These are phyloP conservation scores for Hsuehochloa calcarea DNA, from an alignment of 176 grass and related monocot species.

Conservation along the genomic window DNA sequence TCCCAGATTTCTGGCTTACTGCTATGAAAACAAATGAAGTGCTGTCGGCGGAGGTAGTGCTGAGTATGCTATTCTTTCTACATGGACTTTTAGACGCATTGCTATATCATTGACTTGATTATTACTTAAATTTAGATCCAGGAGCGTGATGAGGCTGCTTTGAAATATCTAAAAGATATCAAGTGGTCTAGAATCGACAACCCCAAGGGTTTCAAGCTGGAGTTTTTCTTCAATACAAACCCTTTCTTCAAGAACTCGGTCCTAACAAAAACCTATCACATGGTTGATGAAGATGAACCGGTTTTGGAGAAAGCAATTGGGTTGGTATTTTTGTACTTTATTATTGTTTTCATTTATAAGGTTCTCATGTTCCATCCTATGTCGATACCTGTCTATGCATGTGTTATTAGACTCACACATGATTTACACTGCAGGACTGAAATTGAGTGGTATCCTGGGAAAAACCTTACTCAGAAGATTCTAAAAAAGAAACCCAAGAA, in stretches of 20 bases:
- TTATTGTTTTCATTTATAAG: not conserved
- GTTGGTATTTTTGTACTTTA: constrained; percentile 28
- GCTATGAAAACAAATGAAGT: constrained; percentile 90
- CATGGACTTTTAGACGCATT: not conserved
- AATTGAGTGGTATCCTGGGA: constrained; percentile 85
- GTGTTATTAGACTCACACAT: not conserved
- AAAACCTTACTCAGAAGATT: constrained; percentile 84
- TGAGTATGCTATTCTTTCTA: not conserved
- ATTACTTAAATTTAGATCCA: constrained; percentile 59
- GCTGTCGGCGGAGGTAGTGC: constrained; percentile 64
- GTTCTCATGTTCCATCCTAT: not conserved
- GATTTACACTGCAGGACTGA: constrained; percentile 55
- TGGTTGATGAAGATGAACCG: constrained; percentile 90
- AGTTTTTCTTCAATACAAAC: constrained; percentile 87
- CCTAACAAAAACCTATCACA: constrained; percentile 84
- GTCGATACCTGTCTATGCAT: not conserved
- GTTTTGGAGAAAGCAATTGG: constrained; percentile 91
- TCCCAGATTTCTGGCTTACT: constrained; percentile 94
- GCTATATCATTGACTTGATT: not conserved
- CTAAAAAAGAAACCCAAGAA: constrained; percentile 95
- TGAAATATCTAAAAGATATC: constrained; percentile 92
- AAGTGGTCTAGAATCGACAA: constrained; percentile 74
- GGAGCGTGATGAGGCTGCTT: constrained; percentile 64
- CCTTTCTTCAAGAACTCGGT: constrained; percentile 94
- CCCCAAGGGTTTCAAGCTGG: constrained; percentile 88